phyloP scores from a whole-genome alignment of 2,329 filamentous ascomycete species.

The Fusarium falciforme region DNA sequence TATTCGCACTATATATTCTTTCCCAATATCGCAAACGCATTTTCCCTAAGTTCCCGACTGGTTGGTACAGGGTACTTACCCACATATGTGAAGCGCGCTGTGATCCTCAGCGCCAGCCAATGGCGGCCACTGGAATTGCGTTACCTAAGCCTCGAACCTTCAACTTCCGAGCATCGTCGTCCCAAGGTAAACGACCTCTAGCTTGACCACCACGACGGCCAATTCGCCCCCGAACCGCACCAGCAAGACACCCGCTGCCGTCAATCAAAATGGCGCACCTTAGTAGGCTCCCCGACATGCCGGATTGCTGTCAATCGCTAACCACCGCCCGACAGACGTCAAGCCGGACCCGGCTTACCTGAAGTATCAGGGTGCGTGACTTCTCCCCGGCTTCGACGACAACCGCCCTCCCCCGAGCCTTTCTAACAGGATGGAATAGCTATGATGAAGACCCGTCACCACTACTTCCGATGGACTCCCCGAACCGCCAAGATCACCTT shows the following conservation, averaged over 20 bases:
- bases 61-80: slow-evolving; percentile 28
- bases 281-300: slow-evolving; percentile 41
- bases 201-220: slow-evolving; percentile 40
- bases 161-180: slow-evolving; percentile 29
- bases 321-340: slow-evolving; percentile 48
- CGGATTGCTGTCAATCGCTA: slow-evolving; percentile 34
- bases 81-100: not conserved
- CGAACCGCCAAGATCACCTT: slow-evolving; percentile 84
- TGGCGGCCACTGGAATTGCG: slow-evolving; percentile 16
- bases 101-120: slow-evolving; percentile 12
- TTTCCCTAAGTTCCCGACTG: not conserved
- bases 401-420: slow-evolving; percentile 1
- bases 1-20: not conserved
- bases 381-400: slow-evolving; percentile 33
- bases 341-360: slow-evolving; percentile 57
- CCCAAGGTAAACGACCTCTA: slow-evolving; percentile 26
- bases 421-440: slow-evolving; percentile 62
- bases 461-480: slow-evolving; percentile 94
- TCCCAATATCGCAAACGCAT: not conserved
- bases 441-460: slow-evolving; percentile 86
- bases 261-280: slow-evolving; percentile 54
- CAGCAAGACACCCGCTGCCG: slow-evolving; percentile 39
- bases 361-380: slow-evolving; percentile 54
- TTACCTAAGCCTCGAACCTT: slow-evolving; percentile 38
- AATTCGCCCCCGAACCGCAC: slow-evolving; percentile 37